phyloP scores from a whole-genome alignment of 805 yeast genomes.

The Barnettozyma wickerhamii region DNA sequence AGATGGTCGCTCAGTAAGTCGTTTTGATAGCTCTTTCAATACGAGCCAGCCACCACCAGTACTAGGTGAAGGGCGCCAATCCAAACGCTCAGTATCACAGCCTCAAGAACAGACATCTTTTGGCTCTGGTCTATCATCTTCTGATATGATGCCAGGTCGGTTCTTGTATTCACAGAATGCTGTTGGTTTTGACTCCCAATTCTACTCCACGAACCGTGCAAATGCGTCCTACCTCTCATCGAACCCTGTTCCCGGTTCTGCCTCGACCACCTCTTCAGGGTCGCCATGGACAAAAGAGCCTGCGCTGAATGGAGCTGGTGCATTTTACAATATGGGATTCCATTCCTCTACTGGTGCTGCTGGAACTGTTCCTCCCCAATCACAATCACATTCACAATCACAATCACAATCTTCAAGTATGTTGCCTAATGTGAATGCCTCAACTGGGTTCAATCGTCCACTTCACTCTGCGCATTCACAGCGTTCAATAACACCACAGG shows the following conservation, averaged over 20 bases:
- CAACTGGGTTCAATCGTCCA: not conserved
- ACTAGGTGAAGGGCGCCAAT: no score
- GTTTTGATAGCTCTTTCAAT: no score
- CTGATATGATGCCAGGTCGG: no score
- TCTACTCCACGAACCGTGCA: not conserved
- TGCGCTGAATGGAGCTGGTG: not conserved
- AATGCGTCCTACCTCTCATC: not conserved
- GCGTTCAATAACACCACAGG: not conserved
- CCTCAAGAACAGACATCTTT: no score
- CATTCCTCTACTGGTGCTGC: no score
- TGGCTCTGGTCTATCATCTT: no score
- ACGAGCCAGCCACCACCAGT: no score
- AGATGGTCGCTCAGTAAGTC: no score
- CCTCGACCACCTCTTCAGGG: not conserved
- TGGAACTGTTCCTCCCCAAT: no score
- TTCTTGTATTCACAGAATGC: no score
- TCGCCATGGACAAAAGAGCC: slow-evolving; percentile 3
- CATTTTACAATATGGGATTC: not conserved
- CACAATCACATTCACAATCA: not conserved
- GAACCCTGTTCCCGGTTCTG: not conserved
- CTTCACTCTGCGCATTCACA: slow-evolving; percentile 2
- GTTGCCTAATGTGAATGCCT: not conserved
- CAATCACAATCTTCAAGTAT: slow-evolving; percentile 3
- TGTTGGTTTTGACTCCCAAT: not conserved
- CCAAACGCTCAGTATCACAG: no score